Evolutionary conservation across 2,329 filamentous ascomycete genomes (phyloP).

Genomic region (Calonectria pteridis): DNA sequence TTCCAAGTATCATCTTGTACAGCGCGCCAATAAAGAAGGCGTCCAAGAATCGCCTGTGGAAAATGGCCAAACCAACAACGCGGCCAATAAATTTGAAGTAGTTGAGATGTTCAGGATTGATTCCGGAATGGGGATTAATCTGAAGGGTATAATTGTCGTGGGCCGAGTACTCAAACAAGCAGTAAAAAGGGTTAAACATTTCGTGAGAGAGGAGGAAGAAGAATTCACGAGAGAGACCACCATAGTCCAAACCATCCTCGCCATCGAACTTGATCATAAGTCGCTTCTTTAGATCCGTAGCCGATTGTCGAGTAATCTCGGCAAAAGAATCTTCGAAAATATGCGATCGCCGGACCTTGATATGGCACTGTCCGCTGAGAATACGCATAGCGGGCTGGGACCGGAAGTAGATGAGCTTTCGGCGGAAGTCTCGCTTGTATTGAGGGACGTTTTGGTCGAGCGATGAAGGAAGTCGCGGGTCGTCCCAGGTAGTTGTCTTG

Average conservation of each 20-base stretch:
- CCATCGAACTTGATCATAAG: constrained; percentile 99
- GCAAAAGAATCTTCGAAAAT: constrained; percentile 99
- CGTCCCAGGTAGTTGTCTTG: constrained; percentile 99
- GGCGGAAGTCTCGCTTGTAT: constrained; percentile 98
- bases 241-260: constrained; percentile 97
- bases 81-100: constrained; percentile 99
- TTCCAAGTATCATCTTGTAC: constrained; percentile 99
- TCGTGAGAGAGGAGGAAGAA: constrained; percentile 99
- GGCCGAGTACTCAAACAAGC: constrained; percentile 98
- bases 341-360: constrained; percentile 95
- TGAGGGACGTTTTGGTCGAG: constrained; percentile 98
- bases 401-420: constrained; percentile 99
- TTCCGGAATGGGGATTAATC: constrained; percentile 99
- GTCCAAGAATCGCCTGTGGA: constrained; percentile 96
- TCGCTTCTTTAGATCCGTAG: constrained; percentile 96
- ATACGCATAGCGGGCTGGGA: constrained; percentile 97
- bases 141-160: constrained; percentile 99
- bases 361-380: constrained; percentile 95
- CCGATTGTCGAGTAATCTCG: constrained; percentile 96
- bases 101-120: constrained; percentile 98
- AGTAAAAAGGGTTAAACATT: constrained; percentile 99
- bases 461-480: constrained; percentile 93
- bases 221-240: constrained; percentile 97
- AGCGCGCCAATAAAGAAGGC: constrained; percentile 99
- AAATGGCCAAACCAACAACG: constrained; percentile 96